Evolutionary conservation across 257 asterid species (phyloP), one percentile per base, ranked within the genome.

Genomic region (Fraxinus excelsior): DNA sequence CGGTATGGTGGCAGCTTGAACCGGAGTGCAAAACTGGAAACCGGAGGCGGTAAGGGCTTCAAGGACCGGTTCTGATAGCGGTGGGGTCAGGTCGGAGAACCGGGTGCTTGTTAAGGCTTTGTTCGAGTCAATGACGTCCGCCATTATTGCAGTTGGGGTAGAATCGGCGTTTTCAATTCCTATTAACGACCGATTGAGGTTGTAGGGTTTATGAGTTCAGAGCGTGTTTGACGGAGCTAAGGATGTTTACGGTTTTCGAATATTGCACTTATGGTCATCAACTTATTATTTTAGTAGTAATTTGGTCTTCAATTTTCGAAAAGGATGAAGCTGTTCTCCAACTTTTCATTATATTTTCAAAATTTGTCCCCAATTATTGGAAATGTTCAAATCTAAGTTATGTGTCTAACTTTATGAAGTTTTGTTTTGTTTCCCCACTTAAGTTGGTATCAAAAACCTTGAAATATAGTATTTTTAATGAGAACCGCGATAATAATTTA

Each of bases 1-100:
- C 49, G 97, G 99, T 67, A 94, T 91, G 72, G 99, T 93, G 85
- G 90, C 90, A 56, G 96, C 97, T 83, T 95, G 98, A 76, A 95
- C 97, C 23, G 99, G 99, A 0, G 99, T 93, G 76, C 97, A 95
- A 89, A 86, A 95, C 40, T 90, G 92, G 80, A 95, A 95, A 10
- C 93, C 97, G 56, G 0, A 37, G 58, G 7, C 64, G 23, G 81
- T 79, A 32, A 95, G 84, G 14, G 92, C 97, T 73, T 90, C 88
- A 10, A 95, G 84, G 23, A 95, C 94, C 38, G 90, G 79, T 25
- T 82, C 86, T n/a, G 98, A 90, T 1, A 96, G 88, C 23, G 88
- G 92, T 73, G 97, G 97, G 21, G 73, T 75, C 9, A 93, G 89
- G 84, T 93, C 97, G 82, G 97, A 88, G 92, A 95, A 95, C 72